Conservation (phyloP, 2,329 filamentous ascomycete genomes). For the Didymella exigua region DNA sequence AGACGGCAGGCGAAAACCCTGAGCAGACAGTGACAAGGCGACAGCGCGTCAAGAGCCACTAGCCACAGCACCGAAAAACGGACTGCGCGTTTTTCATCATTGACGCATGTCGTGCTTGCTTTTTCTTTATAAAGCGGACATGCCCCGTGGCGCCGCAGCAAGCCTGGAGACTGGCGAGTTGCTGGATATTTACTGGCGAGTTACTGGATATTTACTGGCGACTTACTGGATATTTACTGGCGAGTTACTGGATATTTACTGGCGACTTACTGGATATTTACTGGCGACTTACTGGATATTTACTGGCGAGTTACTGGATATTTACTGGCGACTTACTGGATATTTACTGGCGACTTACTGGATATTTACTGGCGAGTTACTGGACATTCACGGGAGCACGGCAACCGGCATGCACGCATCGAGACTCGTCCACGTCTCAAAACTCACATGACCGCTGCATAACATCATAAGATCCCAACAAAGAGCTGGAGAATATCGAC, state of each 20-base stretch:
- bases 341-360: too few species aligned
- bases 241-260: too few species aligned
- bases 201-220: too few species aligned
- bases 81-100: constrained; percentile 12
- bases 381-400: constrained; percentile 8
- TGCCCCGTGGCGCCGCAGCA: constrained; percentile 7
- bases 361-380: too few species aligned
- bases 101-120: constrained; percentile 18
- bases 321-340: too few species aligned
- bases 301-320: too few species aligned
- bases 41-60: constrained; percentile 18
- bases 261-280: too few species aligned
- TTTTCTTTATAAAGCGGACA: constrained; percentile 16
- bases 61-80: constrained; percentile 15
- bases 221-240: too few species aligned
- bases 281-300: too few species aligned
- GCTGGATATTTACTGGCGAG: too few species aligned
- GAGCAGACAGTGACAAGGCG: constrained; percentile 14
- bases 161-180: not conserved
- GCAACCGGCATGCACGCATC: constrained; percentile 1
- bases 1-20: constrained; percentile 16
- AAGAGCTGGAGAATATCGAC: not conserved
- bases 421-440: constrained; percentile 1
- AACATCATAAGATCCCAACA: constrained; percentile 5
- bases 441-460: constrained; percentile 11